Evolutionary conservation across 2,329 filamentous ascomycete genomes (phyloP).

Genomic region (Aspergillus cejpii): DNA sequence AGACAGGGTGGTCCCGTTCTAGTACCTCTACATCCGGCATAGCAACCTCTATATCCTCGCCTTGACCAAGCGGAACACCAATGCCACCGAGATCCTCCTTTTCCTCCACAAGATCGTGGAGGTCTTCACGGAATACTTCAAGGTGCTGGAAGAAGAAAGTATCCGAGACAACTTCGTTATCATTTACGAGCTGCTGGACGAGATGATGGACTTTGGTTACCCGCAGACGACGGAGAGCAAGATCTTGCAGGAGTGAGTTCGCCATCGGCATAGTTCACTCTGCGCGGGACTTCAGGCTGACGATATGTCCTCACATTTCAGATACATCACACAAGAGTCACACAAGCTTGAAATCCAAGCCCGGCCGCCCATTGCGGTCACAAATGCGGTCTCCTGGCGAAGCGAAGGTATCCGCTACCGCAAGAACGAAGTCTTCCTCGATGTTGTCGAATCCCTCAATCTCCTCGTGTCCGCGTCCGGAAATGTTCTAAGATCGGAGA

Average conservation of each 20-base stretch:
- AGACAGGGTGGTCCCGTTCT: constrained; percentile 6
- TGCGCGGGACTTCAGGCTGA: constrained; percentile 1
- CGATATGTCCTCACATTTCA: constrained; percentile 20
- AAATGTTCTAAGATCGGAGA: constrained; percentile 92
- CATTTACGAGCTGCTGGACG: constrained; percentile 96
- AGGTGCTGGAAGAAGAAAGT: constrained; percentile 95
- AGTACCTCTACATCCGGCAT: constrained; percentile 99
- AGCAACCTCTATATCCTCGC: constrained; percentile 98
- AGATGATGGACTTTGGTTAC: constrained; percentile 99
- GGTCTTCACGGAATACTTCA: constrained; percentile 99
- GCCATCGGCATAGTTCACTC: not conserved
- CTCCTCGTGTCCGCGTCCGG: constrained; percentile 88
- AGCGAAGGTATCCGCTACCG: constrained; percentile 96
- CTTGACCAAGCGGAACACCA: constrained; percentile 96
- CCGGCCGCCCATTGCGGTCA: constrained; percentile 92
- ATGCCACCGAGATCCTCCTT: constrained; percentile 94
- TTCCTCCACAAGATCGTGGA: constrained; percentile 98
- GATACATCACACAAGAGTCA: constrained; percentile 96
- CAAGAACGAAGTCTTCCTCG: constrained; percentile 98
- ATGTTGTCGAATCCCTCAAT: constrained; percentile 94
- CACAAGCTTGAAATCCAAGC: constrained; percentile 98
- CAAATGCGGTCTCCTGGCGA: constrained; percentile 95
- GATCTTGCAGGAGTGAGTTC: constrained; percentile 80
- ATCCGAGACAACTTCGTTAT: constrained; percentile 99
- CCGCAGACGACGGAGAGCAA: constrained; percentile 97